These are phyloP conservation scores for Atalantia buxifolia DNA, from an alignment of 345 rosid genomes.

Conservation along the genomic window DNA sequence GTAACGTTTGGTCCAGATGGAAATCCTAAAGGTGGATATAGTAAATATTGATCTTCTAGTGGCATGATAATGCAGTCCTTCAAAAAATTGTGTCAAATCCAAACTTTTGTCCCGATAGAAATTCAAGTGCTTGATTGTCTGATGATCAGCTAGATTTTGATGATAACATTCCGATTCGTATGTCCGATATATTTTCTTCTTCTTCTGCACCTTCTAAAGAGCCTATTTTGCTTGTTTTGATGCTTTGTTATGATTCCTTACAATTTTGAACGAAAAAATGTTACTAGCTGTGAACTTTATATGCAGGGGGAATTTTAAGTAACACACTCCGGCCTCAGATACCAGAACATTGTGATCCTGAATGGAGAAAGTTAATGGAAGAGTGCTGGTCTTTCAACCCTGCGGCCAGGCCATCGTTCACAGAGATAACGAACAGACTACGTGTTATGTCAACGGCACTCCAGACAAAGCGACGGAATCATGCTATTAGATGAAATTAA, in stretches of 20 bases:
- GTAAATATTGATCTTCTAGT: too few relatives aligned
- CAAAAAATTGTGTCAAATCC: too few relatives aligned
- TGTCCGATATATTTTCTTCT: too few relatives aligned
- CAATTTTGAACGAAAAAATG: background rate
- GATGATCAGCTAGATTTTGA: too few relatives aligned
- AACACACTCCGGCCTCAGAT: conserved; percentile 73
- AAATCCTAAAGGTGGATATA: too few relatives aligned
- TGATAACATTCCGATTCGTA: too few relatives aligned
- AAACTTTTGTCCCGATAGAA: too few relatives aligned
- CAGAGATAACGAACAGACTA: conserved; percentile 63
- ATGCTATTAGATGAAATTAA: conserved; percentile 17
- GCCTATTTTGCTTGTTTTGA: background rate
- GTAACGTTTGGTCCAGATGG: too few relatives aligned
- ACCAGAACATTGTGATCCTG: conserved; percentile 64
- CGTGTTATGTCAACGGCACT: conserved; percentile 49
- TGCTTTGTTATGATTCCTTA: background rate
- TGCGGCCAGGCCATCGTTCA: conserved; percentile 65
- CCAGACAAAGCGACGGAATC: conserved; percentile 45
- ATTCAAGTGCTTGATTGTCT: too few relatives aligned
- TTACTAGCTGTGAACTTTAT: conserved; percentile 3
- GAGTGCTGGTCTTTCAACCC: conserved; percentile 87
- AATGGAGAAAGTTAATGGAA: conserved; percentile 80
- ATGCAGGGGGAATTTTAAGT: conserved; percentile 83
- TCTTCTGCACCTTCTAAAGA: background rate
- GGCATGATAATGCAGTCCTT: too few relatives aligned